Evolutionary conservation across 208 protist species (phyloP).

Genomic region (Crithidia thermophila): DNA sequence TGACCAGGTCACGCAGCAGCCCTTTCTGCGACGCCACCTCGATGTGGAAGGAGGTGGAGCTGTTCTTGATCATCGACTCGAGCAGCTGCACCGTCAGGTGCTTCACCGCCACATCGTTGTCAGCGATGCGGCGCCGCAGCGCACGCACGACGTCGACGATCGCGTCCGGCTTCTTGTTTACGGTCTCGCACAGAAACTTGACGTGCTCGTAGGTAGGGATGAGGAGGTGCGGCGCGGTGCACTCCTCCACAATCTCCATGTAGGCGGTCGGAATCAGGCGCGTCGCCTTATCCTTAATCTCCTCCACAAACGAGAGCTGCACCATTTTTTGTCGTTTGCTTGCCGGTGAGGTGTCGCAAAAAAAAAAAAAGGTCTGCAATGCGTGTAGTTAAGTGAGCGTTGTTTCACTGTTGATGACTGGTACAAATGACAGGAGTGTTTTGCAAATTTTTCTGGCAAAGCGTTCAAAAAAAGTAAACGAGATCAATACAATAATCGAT

Average conservation of each 20-base stretch:
- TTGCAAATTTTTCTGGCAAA: not conserved
- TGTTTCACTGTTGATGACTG: not conserved
- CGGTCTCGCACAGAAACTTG: slow-evolving; percentile 72
- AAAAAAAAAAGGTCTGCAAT: slow-evolving; percentile 6
- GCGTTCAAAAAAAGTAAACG: not conserved
- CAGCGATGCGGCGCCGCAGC: slow-evolving; percentile 69
- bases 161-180: slow-evolving; percentile 53
- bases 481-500: not conserved
- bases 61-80: slow-evolving; percentile 71
- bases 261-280: slow-evolving; percentile 76
- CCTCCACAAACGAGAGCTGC: slow-evolving; percentile 73
- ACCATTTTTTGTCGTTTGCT: slow-evolving; percentile 48
- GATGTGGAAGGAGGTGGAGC: slow-evolving; percentile 51
- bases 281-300: slow-evolving; percentile 69
- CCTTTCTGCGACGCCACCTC: slow-evolving; percentile 80
- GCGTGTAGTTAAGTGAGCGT: not conserved
- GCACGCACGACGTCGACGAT: slow-evolving; percentile 77
- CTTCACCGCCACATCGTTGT: slow-evolving; percentile 69
- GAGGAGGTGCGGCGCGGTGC: slow-evolving; percentile 60
- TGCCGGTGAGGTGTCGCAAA: not conserved
- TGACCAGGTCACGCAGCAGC: slow-evolving; percentile 77
- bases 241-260: slow-evolving; percentile 85
- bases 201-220: slow-evolving; percentile 66
- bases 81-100: slow-evolving; percentile 73
- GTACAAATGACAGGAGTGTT: too few relatives aligned